phyloP scores from a whole-genome alignment of 805 yeast species.

The Metschnikowia orientalis region DNA sequence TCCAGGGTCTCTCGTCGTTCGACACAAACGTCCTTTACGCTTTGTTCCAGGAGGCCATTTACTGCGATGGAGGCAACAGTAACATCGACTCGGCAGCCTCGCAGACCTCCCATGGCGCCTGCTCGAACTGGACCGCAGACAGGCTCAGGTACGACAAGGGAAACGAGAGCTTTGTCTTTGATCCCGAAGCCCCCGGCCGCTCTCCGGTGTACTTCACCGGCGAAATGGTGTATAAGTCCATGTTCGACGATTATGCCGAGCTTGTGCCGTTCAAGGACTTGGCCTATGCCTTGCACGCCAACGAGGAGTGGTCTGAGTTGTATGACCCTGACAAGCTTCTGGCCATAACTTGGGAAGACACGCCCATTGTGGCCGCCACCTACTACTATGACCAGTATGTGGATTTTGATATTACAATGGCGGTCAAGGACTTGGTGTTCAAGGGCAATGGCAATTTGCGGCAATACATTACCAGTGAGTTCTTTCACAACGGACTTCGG shows the following conservation, averaged over 20 bases:
- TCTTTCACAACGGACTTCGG: conserved; percentile 49
- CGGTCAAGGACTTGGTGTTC: conserved; percentile 29
- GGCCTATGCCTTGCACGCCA: conserved; percentile 34
- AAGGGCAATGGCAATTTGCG: conserved; percentile 34
- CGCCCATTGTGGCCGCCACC: conserved; percentile 48
- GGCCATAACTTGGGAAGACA: conserved; percentile 27
- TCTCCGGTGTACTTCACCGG: conserved; percentile 44
- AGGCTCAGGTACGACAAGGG: conserved; percentile 27
- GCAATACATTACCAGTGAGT: conserved; percentile 44
- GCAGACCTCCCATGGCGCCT: conserved; percentile 4
- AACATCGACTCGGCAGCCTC: conserved; percentile 6
- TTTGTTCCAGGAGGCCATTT: conserved; percentile 56
- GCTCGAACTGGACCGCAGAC: conserved; percentile 50
- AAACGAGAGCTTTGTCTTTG: conserved; percentile 24
- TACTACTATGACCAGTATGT: conserved; percentile 51
- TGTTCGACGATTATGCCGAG: conserved; percentile 47
- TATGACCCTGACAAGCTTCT: conserved; percentile 31
- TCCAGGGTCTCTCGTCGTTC: conserved; percentile 38
- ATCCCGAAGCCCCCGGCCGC: conserved; percentile 3
- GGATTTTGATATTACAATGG: conserved; percentile 40
- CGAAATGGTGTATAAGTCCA: conserved; percentile 51
- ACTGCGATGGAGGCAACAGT: conserved; percentile 37
- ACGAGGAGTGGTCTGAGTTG: conserved; percentile 33
- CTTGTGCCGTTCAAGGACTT: conserved; percentile 36
- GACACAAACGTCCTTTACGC: conserved; percentile 55